Percentiles rank a stretch among this genome's conserved stretches.
Conservation (phyloP, 1,284 basidiomycete species). For the Laetiporus sulphureus region DNA sequence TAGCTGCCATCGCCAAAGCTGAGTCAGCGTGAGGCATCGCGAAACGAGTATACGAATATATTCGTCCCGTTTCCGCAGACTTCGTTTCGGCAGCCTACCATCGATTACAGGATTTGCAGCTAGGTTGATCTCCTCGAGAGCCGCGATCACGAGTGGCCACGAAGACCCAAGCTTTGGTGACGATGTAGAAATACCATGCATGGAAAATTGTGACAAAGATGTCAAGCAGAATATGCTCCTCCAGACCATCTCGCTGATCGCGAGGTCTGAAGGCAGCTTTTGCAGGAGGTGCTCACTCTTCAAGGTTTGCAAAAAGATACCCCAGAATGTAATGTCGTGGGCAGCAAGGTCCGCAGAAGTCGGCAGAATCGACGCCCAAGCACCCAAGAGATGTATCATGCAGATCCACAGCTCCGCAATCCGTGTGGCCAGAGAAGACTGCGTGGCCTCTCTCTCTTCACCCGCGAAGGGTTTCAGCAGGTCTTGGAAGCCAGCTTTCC, state of each 20-base stretch:
- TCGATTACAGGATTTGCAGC: constrained; percentile 48
- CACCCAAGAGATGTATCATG: constrained; percentile 43
- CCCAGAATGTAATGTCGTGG: constrained; percentile 37
- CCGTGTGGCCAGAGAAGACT: constrained; percentile 16
- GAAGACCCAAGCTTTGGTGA: constrained; percentile 45
- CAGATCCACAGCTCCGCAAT: constrained; percentile 72
- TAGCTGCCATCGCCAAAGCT: constrained; percentile 73
- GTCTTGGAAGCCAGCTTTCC: constrained; percentile 46
- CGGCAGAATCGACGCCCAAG: constrained; percentile 8
- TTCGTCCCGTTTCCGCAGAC: constrained; percentile 58
- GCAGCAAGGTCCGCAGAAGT: constrained; percentile 8
- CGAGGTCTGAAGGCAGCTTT: constrained; percentile 29
- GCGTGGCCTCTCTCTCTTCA: constrained; percentile 32
- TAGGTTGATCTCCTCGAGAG: constrained; percentile 58
- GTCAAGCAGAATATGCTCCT: constrained; percentile 64
- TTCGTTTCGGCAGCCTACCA: constrained; percentile 28
- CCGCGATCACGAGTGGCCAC: constrained; percentile 61
- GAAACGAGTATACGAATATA: constrained; percentile 73
- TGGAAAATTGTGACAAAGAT: constrained; percentile 75
- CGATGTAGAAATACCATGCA: constrained; percentile 51
- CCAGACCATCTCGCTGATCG: constrained; percentile 71
- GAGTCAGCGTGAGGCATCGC: constrained; percentile 68
- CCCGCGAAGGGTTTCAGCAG: constrained; percentile 37
- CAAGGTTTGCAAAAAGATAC: constrained; percentile 32
- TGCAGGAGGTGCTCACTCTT: constrained; percentile 24